A percentile compares a stretch with the other conserved stretches of the same genome.
Conservation (phyloP, 2,329 filamentous ascomycete species). For the Berkeleyomyces rouxiae region DNA sequence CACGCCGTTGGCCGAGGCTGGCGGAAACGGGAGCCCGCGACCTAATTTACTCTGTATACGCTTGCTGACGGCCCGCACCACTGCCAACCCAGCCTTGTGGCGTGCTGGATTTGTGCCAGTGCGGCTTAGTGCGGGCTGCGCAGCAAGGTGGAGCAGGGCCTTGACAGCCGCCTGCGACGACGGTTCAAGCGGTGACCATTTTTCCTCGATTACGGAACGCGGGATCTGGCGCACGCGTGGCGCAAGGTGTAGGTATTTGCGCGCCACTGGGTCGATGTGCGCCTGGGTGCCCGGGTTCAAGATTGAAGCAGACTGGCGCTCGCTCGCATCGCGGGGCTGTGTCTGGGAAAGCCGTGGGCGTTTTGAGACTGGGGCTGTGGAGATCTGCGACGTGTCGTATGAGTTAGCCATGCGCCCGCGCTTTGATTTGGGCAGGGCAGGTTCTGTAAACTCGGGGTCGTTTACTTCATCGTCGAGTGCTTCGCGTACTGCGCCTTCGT, state of each 20-base stretch:
- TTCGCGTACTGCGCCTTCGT: not conserved
- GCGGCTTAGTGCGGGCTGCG: constrained; percentile 44
- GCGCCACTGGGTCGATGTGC: constrained; percentile 20
- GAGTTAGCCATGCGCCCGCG: not conserved
- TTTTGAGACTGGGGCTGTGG: not conserved
- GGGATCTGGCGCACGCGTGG: constrained; percentile 37
- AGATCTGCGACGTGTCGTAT: not conserved
- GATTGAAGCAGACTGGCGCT: not conserved
- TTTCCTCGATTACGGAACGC: constrained; percentile 45
- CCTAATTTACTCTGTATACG: constrained; percentile 41
- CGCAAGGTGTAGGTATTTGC: constrained; percentile 29
- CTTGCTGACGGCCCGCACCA: constrained; percentile 37
- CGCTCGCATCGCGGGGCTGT: not conserved
- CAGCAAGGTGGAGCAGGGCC: constrained; percentile 39
- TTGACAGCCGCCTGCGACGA: constrained; percentile 39
- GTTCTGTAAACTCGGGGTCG: not conserved
- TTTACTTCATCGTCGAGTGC: not conserved
- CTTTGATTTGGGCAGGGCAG: not conserved
- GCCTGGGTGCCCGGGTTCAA: constrained; percentile 10
- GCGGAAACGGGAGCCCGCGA: constrained; percentile 50
- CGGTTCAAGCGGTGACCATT: constrained; percentile 44
- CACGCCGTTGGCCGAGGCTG: constrained; percentile 22
- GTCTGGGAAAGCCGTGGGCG: not conserved
- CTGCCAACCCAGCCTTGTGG: constrained; percentile 36
- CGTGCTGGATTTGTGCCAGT: constrained; percentile 32